Evolutionary conservation across 2,329 filamentous ascomycete genomes (phyloP), one percentile per base, ranked within the genome.

Genomic region (Penicillium digitatum): DNA sequence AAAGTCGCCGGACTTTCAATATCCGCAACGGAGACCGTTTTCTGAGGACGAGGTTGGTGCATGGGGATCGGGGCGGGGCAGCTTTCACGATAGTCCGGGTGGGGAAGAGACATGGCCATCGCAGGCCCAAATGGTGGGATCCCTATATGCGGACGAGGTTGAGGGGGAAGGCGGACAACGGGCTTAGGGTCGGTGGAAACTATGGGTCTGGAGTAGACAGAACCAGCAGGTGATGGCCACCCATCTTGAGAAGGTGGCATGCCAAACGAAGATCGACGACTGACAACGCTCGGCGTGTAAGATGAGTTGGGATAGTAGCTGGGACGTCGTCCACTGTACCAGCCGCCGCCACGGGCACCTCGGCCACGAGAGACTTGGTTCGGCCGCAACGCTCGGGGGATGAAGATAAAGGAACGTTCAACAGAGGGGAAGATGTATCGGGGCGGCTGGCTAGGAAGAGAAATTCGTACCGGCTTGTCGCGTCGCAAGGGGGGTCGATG

Each of bases 321-420:
- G 22, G 89, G 84, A 69, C 89, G 87, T 60, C 88, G 69, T 50
- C 90, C 88, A 64, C 79, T 80, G 66, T 92, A 95, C 37, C 89
- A 72, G 9, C 72, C 69, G 35, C 89, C 86, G 68, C 89, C 86
- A 68, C 89, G 87, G 57, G 87, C 88, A 50, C 88, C 88, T 52
- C 88, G 82, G 49, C 82, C 82, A 52, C 83, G 80, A 62, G 87
- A 84, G 29, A 86, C 84, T 76, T 95, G 91, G 70, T 96, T 96
- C 14, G 94, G 94, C 63, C 94, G 85, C 77, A 96, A 82, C 11
- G 93, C 93, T 62, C 94, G 84, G 12, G 94, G 94, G 57, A 99
- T 99, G 75, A 99, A 99, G 66, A 96, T 95, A 73, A 99, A 99
- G 0, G 94, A 97, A 61, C 94, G 82, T 66, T 96, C 92, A 44